phyloP scores from a whole-genome alignment of 345 rosid genomes.

The Nephelium lappaceum region DNA sequence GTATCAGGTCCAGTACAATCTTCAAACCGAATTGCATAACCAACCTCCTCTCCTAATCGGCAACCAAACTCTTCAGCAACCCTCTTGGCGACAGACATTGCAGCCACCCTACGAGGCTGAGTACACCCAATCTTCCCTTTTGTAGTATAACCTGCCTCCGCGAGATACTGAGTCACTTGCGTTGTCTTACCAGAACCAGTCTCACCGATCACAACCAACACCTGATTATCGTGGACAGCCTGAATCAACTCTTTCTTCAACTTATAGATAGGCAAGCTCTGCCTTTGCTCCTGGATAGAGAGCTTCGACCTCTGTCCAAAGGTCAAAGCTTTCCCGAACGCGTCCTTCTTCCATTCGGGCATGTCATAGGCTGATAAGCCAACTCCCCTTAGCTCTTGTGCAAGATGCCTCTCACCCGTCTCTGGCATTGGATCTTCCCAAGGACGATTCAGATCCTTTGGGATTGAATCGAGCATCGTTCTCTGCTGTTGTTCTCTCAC shows the following conservation, averaged over 20 bases:
- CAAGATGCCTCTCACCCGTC: constrained; percentile 90
- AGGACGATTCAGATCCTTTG: constrained; percentile 96
- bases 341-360: constrained; percentile 98
- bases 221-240: constrained; percentile 87
- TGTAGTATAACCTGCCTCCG: constrained; percentile 75
- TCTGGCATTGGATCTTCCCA: constrained; percentile 98
- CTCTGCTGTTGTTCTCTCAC: constrained; percentile 84
- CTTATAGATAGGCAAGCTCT: constrained; percentile 90
- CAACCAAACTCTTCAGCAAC: constrained; percentile 94
- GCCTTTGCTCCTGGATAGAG: constrained; percentile 87
- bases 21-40: constrained; percentile 81
- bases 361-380: constrained; percentile 86
- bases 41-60: constrained; percentile 82
- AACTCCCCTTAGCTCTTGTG: constrained; percentile 89
- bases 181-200: constrained; percentile 89
- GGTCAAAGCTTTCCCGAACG: constrained; percentile 74
- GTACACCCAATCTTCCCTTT: constrained; percentile 84
- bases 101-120: constrained; percentile 89
- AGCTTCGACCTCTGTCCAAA: constrained; percentile 86
- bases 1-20: constrained; percentile 89
- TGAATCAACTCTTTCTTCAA: constrained; percentile 81
- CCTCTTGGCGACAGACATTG: constrained; percentile 86
- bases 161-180: constrained; percentile 86
- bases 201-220: constrained; percentile 84
- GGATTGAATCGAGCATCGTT: constrained; percentile 90